Evolutionary conservation across 2,329 filamentous ascomycete species (phyloP).

Genomic region (Colletotrichum horii): DNA sequence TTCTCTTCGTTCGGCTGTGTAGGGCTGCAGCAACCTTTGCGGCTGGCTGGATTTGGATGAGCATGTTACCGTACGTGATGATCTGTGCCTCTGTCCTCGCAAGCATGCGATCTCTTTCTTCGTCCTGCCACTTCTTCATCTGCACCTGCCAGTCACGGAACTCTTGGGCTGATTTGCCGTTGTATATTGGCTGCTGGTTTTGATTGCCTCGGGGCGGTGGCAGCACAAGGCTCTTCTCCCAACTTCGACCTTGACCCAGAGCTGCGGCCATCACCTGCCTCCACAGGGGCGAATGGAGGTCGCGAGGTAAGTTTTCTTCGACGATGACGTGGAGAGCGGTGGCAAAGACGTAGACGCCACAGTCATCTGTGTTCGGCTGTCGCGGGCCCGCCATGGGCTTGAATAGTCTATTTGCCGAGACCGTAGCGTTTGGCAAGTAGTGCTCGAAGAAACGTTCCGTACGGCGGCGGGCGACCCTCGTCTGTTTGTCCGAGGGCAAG

Average conservation of each 20-base stretch:
- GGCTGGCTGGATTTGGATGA: not conserved
- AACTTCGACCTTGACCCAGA: not conserved
- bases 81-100: not conserved
- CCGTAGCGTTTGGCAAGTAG: accelerated
- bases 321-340: not conserved
- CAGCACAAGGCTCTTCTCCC: accelerated
- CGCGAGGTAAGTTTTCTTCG: not conserved
- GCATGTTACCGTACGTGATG: accelerated
- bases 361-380: not conserved
- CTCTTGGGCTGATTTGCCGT: not conserved
- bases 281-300: not conserved
- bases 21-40: not conserved
- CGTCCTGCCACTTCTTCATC: not conserved
- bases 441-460: not conserved
- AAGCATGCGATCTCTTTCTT: not conserved
- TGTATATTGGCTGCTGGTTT: not conserved
- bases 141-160: not conserved
- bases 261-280: not conserved
- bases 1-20: not conserved
- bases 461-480: not conserved
- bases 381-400: not conserved
- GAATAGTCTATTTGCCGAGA: not conserved
- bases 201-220: not conserved
- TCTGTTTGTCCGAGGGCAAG: accelerated
- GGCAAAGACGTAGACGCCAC: not conserved